Conservation (phyloP, 2,329 filamentous ascomycete genomes). For the Geoglossum cookeanum region DNA sequence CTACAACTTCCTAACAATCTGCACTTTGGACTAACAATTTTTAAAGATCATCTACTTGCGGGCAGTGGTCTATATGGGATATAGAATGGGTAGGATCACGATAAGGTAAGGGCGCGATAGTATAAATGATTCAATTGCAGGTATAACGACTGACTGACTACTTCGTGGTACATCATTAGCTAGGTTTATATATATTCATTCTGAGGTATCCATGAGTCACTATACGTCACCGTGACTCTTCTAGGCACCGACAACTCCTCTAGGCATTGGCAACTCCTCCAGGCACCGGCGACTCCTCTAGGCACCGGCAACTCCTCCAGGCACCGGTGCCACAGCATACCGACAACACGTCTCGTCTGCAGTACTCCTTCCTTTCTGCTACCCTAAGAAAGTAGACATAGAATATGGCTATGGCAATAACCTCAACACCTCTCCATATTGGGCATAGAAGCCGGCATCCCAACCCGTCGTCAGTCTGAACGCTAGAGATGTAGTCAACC, state of each 20-base stretch:
- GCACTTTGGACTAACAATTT: no score
- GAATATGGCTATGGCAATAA: no score
- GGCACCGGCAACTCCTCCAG: not conserved
- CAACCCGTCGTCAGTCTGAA: no score
- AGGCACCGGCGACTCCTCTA: not conserved
- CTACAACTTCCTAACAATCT: no score
- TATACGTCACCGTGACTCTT: not conserved
- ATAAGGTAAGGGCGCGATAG: not conserved
- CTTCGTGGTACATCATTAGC: not conserved
- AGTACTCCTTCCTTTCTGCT: no score
- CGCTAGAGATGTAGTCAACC: no score
- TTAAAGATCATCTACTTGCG: not conserved
- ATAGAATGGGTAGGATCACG: not conserved
- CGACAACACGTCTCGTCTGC: no score
- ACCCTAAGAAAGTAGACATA: no score
- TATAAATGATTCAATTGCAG: not conserved
- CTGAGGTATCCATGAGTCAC: not conserved
- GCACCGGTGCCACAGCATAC: not conserved
- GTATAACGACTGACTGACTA: not conserved
- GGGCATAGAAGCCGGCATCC: no score
- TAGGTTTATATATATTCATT: not conserved
- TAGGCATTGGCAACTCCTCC: no score
- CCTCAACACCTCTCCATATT: no score
- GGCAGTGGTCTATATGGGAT: not conserved
- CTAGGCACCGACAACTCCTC: not conserved